These are phyloP conservation scores for Leccinum truebloodii DNA, from an alignment of 768 basidiomycete species.

Conservation along the genomic window DNA sequence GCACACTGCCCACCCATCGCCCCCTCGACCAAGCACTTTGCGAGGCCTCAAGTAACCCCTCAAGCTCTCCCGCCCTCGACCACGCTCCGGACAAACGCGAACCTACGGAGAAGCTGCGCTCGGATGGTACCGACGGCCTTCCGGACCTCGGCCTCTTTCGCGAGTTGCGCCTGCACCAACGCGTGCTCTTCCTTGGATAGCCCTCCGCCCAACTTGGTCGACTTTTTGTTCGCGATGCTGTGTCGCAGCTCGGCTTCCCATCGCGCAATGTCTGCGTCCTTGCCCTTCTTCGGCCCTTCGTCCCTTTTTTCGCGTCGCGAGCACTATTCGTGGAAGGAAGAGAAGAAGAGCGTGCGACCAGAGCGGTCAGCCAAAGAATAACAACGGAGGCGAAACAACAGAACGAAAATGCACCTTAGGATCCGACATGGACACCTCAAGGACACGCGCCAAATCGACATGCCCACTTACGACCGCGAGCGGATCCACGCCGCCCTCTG, in stretches of 20 bases:
- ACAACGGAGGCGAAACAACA: neutral
- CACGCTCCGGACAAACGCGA: conserved; percentile 67
- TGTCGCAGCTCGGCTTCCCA: conserved; percentile 94
- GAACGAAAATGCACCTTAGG: conserved; percentile 41
- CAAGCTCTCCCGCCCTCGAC: too few species aligned
- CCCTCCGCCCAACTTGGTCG: conserved; percentile 29
- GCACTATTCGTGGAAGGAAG: conserved; percentile 42
- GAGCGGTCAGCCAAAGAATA: neutral
- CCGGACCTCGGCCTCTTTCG: conserved; percentile 74
- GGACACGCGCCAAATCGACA: conserved; percentile 48
- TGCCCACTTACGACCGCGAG: conserved; percentile 53
- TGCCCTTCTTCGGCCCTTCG: conserved; percentile 66
- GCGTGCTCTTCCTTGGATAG: conserved; percentile 86
- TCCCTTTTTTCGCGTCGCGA: conserved; percentile 57
- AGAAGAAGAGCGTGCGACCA: neutral
- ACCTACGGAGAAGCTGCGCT: conserved; percentile 60
- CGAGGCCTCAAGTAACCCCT: too few species aligned
- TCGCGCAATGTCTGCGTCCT: conserved; percentile 84
- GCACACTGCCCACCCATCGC: too few species aligned
- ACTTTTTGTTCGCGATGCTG: conserved; percentile 77
- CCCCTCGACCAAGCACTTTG: too few species aligned
- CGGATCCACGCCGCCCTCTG: conserved; percentile 73
- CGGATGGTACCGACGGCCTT: conserved; percentile 56
- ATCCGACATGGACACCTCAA: conserved; percentile 47
- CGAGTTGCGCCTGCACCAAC: conserved; percentile 80